Evolutionary conservation across 2,329 filamentous ascomycete genomes (phyloP).

Genomic region (Thelonectria rubi): DNA sequence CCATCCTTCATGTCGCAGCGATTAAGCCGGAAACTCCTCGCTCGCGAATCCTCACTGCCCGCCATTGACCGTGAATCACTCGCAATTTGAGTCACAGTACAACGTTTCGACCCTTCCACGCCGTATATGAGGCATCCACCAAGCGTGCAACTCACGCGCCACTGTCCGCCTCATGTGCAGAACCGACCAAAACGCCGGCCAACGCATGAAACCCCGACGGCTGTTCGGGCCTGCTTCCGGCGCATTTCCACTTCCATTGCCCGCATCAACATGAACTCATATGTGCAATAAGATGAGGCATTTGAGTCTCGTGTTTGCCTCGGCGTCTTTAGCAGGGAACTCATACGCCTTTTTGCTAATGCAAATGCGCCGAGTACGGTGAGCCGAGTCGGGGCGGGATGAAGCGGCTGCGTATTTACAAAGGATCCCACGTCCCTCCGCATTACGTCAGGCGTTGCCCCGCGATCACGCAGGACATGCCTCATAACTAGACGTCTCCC

Average conservation of each 20-base stretch:
- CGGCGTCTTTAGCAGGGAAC: no score
- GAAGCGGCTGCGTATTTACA: neutral
- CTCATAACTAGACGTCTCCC: no score
- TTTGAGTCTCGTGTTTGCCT: no score
- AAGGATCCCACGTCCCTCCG: neutral
- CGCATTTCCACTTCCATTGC: neutral
- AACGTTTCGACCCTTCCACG: neutral
- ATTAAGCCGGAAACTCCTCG: no score
- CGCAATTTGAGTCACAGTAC: neutral
- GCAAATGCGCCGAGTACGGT: neutral
- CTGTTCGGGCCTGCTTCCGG: constrained; percentile 3
- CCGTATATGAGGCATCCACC: neutral
- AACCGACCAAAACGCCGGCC: neutral
- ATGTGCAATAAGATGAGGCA: no score
- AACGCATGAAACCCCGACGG: neutral
- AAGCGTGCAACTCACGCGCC: neutral
- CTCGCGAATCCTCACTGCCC: no score
- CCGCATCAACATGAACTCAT: no score
- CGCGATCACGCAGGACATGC: neutral
- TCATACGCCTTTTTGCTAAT: no score
- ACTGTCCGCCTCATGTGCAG: no score
- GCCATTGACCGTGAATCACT: neutral
- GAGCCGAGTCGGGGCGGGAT: constrained; percentile 16
- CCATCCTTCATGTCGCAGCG: no score
- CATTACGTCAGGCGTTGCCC: constrained; percentile 16